Base-by-base conservation (phyloP, 768 basidiomycete species). In the Phlegmacium glaucopus region DNA sequence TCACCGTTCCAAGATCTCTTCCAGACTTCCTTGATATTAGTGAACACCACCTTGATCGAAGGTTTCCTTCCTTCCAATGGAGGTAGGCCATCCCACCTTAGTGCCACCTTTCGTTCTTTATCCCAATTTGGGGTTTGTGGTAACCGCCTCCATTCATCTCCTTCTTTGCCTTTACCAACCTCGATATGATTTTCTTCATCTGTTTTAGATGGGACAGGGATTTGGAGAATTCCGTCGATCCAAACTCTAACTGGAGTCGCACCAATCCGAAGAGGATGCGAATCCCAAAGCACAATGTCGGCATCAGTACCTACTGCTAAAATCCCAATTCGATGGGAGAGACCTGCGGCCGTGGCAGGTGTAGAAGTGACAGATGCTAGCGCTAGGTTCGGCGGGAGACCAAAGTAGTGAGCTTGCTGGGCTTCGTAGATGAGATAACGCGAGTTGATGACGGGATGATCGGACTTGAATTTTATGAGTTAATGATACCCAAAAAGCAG, bases 181-280 rank as follows among this genome's bases (percentile, higher is more conserved):
- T 72, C 64, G 13, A 76, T 69, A 46, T 78, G 69, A 13, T 58
- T 55, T n/a, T 64, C 59, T 51, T 69, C 62, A 4, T 60, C 61
- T 1, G 63, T 60, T 48, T 74, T 69, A 4, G 66, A 55, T 13
- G 75, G 74, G n/a, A 68, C 63, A 39, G 72, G 71, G 42, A 87
- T 72, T 57, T 94, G 91, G 4, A 80, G 61, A 48, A 91, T 82
- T 2, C 92, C 92, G 62, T 96, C 93, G 53, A 94, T 88, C 74
- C 84, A 94, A 22, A 89, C 81, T 47, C 83, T 81, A 10, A 70
- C 60, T 0, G 90, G 90, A 0, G 86, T 89, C 3, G 90, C 83
- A 45, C 85, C 88, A 16, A 89, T 67, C 25, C 74, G 73, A 25
- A 92, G 72, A 1, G 90, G 90, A 64, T 90, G 85, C 3, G 79